Evolutionary conservation across 2,329 filamentous ascomycete genomes (phyloP).

Genomic region (Didymella exigua): DNA sequence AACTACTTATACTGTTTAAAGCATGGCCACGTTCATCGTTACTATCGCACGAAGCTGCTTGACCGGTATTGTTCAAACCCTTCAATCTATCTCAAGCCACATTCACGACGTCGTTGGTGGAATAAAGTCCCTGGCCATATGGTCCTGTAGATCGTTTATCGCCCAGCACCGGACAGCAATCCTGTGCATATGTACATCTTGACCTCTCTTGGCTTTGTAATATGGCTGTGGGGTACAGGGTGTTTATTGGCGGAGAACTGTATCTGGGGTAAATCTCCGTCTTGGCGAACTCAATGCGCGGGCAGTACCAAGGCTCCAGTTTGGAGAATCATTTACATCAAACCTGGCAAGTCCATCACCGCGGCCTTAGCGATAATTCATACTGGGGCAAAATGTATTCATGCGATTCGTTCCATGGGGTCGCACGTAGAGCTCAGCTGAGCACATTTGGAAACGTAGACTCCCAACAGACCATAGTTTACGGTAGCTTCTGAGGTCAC

Average conservation of each 20-base stretch:
- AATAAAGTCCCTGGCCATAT: background rate
- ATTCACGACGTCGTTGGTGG: conserved; percentile 1
- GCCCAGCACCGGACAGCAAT: background rate
- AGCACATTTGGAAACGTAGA: no score
- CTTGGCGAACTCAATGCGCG: conserved; percentile 12
- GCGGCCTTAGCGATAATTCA: background rate
- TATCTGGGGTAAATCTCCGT: conserved; percentile 6
- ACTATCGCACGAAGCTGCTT: no score
- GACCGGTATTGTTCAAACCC: background rate
- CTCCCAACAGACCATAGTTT: no score
- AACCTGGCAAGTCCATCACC: background rate
- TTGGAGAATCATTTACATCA: background rate
- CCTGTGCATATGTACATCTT: background rate
- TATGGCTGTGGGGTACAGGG: background rate
- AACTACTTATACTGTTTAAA: background rate
- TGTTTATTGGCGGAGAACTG: conserved; percentile 3
- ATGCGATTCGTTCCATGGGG: no score
- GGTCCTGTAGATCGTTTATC: background rate
- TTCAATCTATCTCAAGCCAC: background rate
- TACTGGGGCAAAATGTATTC: no score
- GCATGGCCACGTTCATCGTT: background rate
- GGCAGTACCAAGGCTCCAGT: background rate
- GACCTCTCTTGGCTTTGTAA: background rate
- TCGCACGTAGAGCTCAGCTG: no score
- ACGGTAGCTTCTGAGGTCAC: no score